phyloP scores from a whole-genome alignment of 441 rosid species.

The Viola pubescens region DNA sequence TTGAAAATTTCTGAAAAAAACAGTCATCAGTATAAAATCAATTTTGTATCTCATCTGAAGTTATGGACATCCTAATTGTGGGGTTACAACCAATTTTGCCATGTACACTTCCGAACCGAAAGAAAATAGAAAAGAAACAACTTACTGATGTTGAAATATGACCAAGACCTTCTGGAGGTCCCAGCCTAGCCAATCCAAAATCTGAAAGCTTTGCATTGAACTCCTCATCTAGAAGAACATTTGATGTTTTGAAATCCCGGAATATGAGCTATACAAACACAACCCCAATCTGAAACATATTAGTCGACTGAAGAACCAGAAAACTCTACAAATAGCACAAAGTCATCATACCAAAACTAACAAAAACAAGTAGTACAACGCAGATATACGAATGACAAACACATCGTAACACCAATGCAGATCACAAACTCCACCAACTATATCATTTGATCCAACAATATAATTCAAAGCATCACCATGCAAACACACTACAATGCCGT shows the following conservation, averaged over 20 bases:
- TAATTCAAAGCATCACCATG: too few species aligned
- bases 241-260: constrained; percentile 88
- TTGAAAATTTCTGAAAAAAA: too few species aligned
- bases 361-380: not conserved
- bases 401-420: not conserved
- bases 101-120: not conserved
- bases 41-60: too few species aligned
- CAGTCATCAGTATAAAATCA: too few species aligned
- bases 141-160: constrained; percentile 88
- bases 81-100: not conserved
- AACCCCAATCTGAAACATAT: not conserved
- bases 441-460: too few species aligned
- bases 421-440: not conserved
- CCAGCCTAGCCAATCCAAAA: constrained; percentile 90
- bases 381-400: not conserved
- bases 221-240: constrained; percentile 72
- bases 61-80: not conserved
- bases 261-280: constrained; percentile 60
- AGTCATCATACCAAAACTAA: not conserved
- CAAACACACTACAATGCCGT: not conserved
- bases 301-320: too few species aligned
- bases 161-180: constrained; percentile 83
- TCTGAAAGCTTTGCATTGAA: constrained; percentile 90
- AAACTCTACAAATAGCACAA: constrained; percentile 15
- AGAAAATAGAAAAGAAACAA: constrained; percentile 9